Percentiles rank a stretch among this genome's conserved stretches.
phyloP scores from a whole-genome alignment of 768 basidiomycete species.

The Lentinula edodes region DNA sequence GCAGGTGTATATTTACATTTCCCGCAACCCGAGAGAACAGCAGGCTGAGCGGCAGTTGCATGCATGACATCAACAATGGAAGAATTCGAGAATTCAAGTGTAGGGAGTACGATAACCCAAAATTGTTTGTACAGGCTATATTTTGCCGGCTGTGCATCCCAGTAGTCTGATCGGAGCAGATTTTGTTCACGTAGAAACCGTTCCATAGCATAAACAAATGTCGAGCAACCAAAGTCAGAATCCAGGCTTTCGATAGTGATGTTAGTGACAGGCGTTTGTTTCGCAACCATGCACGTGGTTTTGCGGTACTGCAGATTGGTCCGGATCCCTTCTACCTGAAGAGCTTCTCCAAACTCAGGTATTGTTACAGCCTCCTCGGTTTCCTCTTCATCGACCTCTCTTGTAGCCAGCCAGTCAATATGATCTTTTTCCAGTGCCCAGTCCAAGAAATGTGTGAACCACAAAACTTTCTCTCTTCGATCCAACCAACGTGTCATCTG shows the following conservation, averaged over 20 bases:
- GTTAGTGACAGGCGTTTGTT: background rate
- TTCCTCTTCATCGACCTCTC: background rate
- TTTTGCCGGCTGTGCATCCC: background rate
- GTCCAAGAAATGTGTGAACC: background rate
- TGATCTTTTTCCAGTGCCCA: background rate
- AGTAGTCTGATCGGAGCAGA: background rate
- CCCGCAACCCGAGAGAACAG: background rate
- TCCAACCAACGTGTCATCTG: constrained; percentile 26
- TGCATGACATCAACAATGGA: too few relatives aligned
- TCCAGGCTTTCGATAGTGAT: background rate
- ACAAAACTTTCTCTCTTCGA: constrained; percentile 13
- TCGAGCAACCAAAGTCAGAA: background rate
- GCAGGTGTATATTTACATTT: background rate
- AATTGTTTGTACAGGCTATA: background rate
- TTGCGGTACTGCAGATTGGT: background rate
- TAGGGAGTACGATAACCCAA: background rate
- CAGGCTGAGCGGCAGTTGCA: background rate
- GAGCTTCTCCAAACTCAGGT: background rate
- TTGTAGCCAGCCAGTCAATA: background rate
- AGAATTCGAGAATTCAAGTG: background rate
- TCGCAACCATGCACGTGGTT: background rate
- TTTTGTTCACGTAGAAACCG: background rate
- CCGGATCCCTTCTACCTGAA: background rate
- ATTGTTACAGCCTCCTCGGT: background rate
- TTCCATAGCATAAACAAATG: background rate